A percentile compares a stretch with the other conserved stretches of the same genome.
phyloP scores from a whole-genome alignment of 257 asterid species.

The Eucommia ulmoides region DNA sequence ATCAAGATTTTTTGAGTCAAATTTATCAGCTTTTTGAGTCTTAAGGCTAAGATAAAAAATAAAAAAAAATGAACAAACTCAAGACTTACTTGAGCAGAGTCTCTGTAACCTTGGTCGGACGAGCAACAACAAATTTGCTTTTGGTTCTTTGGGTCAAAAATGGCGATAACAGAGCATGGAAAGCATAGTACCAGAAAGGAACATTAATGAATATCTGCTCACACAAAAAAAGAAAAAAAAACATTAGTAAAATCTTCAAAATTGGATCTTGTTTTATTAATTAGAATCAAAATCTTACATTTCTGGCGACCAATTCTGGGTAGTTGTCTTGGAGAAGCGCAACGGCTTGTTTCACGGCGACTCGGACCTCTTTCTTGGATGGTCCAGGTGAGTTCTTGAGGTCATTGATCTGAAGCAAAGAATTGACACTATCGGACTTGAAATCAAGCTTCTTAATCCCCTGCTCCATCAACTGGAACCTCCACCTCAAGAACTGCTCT shows the following conservation, averaged over 20 bases:
- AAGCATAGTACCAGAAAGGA: conserved; percentile 23
- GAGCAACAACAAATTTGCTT: conserved; percentile 72
- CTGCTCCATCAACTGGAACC: conserved; percentile 72
- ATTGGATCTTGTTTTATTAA: no score
- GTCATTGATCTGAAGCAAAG: conserved; percentile 62
- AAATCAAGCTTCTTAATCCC: conserved; percentile 57
- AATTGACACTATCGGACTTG: conserved; percentile 39
- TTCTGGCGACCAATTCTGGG: conserved; percentile 73
- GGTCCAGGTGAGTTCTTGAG: conserved; percentile 51
- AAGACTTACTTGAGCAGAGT: conserved; percentile 72
- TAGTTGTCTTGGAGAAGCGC: conserved; percentile 70
- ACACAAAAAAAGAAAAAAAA: neutral
- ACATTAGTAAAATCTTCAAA: neutral
- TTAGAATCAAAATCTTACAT: conserved; percentile 25
- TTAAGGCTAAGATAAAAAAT: neutral
- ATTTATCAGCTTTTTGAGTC: neutral
- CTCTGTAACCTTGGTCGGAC: conserved; percentile 64
- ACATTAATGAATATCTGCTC: conserved; percentile 32
- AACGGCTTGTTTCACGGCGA: conserved; percentile 46
- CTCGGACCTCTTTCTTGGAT: conserved; percentile 62
- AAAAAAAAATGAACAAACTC: no score
- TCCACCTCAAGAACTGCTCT: conserved; percentile 63
- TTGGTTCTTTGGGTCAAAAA: conserved; percentile 69
- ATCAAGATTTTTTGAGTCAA: neutral
- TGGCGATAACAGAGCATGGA: conserved; percentile 51